phyloP scores from a whole-genome alignment of 768 basidiomycete genomes.

The Chalciporus sphaerocephalus region DNA sequence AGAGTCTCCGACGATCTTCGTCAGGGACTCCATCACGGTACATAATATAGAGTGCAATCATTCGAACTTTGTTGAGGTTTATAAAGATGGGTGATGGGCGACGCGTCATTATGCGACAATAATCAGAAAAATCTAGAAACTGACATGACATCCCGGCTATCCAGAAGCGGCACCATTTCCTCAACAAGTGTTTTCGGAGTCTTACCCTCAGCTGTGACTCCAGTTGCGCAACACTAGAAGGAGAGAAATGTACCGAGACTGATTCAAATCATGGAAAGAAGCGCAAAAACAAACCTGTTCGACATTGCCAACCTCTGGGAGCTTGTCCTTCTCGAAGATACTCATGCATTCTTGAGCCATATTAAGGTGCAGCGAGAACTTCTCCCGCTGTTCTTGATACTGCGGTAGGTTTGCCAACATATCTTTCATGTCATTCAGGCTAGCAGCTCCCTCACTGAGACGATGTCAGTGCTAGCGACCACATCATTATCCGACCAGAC shows the following conservation, averaged over 20 bases:
- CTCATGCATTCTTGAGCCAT: constrained; percentile 99
- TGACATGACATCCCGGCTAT: constrained; percentile 80
- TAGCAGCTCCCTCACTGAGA: constrained; percentile 71
- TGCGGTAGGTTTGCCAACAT: constrained; percentile 95
- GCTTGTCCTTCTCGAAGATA: constrained; percentile 83
- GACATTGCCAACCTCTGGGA: constrained; percentile 78
- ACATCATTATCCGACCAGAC: constrained; percentile 19
- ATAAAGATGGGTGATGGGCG: constrained; percentile 37
- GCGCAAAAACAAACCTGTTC: constrained; percentile 65
- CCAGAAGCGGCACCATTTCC: constrained; percentile 96
- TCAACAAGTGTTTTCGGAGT: constrained; percentile 92
- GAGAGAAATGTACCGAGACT: neutral
- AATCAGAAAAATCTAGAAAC: constrained; percentile 18
- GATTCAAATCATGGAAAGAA: neutral
- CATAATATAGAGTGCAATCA: constrained; percentile 93
- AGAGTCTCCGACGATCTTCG: constrained; percentile 89
- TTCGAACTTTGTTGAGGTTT: constrained; percentile 88
- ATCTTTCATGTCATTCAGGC: constrained; percentile 96
- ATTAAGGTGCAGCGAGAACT: constrained; percentile 94
- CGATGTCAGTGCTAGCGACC: constrained; percentile 2
- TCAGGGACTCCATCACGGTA: constrained; percentile 97
- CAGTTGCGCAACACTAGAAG: constrained; percentile 85
- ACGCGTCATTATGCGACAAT: neutral
- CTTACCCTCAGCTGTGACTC: constrained; percentile 86
- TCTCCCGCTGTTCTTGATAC: constrained; percentile 92